These are phyloP conservation scores for Solanum arcanum DNA, from an alignment of 257 asterid genomes.

Conservation along the genomic window DNA sequence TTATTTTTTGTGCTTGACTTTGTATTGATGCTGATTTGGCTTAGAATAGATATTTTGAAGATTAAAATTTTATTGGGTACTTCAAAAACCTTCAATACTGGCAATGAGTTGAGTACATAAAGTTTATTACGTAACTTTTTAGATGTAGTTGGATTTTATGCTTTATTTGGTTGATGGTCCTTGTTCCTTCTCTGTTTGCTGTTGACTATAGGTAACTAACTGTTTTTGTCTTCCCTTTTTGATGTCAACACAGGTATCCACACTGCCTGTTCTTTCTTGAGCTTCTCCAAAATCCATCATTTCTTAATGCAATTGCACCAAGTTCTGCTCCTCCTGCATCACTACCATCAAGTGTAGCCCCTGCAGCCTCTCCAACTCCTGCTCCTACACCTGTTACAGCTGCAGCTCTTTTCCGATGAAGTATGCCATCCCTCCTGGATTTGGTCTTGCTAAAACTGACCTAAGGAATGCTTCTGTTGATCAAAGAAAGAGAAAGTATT, in stretches of 20 bases:
- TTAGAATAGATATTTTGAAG: constrained; percentile 88
- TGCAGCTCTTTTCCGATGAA: constrained; percentile 60
- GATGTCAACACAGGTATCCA: constrained; percentile 53
- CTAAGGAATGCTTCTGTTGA: constrained; percentile 53
- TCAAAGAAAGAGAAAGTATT: constrained; percentile 73
- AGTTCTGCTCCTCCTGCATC: constrained; percentile 41
- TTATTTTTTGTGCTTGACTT: not conserved
- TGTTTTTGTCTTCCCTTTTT: not conserved
- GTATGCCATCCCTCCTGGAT: constrained; percentile 52
- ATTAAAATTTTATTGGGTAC: constrained; percentile 87
- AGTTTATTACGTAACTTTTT: constrained; percentile 59
- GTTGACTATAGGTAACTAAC: not conserved
- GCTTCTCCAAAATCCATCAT: constrained; percentile 76
- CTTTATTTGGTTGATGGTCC: not conserved
- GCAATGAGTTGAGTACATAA: constrained; percentile 83
- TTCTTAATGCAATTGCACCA: constrained; percentile 38
- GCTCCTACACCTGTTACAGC: constrained; percentile 29
- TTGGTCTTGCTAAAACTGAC: constrained; percentile 47
- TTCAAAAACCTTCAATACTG: constrained; percentile 88
- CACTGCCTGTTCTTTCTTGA: constrained; percentile 90
- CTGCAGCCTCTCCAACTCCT: constrained; percentile 19
- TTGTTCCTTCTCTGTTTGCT: not conserved
- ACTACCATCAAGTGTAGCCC: constrained; percentile 23
- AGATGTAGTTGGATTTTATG: not conserved
- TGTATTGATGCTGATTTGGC: constrained; percentile 64